phyloP scores from a whole-genome alignment of 176 grass and related monocot genomes.

The Aegilops tauschii region DNA sequence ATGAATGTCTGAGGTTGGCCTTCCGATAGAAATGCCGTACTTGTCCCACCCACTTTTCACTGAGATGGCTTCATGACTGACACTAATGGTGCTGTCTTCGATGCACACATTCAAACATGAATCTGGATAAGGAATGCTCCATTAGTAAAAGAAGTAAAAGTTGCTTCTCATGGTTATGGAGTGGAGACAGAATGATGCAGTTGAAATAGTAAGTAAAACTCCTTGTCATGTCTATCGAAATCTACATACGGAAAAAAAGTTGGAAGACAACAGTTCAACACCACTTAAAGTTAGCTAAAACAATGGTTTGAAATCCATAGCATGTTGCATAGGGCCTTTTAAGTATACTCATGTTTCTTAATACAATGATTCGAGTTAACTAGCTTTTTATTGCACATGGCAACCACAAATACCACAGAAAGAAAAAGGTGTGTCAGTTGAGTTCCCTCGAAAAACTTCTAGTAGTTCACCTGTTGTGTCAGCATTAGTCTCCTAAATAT shows the following conservation, averaged over 20 bases:
- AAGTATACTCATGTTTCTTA: background rate
- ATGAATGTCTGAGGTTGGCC: slow-evolving; percentile 48
- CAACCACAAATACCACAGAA: background rate
- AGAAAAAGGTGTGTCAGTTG: background rate
- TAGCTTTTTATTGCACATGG: slow-evolving; percentile 4
- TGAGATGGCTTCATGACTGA: slow-evolving; percentile 75
- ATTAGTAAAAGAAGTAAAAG: background rate
- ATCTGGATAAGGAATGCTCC: slow-evolving; percentile 45
- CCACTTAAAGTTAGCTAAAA: background rate
- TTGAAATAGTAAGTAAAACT: background rate
- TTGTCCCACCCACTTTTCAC: slow-evolving; percentile 86
- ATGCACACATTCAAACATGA: slow-evolving; percentile 80
- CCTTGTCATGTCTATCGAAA: background rate
- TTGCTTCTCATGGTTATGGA: background rate
- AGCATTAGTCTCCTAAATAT: background rate
- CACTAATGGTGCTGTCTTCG: slow-evolving; percentile 58
- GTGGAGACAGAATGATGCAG: background rate
- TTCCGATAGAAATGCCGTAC: slow-evolving; percentile 71
- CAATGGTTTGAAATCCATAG: background rate
- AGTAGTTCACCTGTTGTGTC: background rate
- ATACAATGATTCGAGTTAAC: background rate
- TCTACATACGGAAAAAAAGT: background rate
- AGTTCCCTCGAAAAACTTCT: background rate
- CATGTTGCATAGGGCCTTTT: background rate
- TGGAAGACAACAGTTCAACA: background rate